Evolutionary conservation across 139 green algal genomes (phyloP).

Genomic region (Closterium sp.): DNA sequence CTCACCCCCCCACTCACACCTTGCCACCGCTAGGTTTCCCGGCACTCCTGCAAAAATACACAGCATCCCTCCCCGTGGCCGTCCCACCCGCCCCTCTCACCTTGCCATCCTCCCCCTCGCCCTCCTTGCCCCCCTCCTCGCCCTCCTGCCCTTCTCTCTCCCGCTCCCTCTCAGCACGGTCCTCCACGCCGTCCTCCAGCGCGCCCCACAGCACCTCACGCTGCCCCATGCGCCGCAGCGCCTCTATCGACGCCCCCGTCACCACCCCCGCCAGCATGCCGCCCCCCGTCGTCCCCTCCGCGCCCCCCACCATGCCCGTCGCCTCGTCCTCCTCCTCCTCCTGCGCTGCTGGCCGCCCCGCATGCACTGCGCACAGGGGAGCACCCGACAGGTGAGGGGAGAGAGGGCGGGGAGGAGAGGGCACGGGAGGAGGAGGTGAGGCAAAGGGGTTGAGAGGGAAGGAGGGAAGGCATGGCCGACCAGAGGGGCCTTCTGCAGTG

Average conservation of each 20-base stretch:
- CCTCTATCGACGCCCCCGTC: not conserved
- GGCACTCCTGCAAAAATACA: too few relatives aligned
- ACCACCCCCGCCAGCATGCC: not conserved
- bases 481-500: too few relatives aligned
- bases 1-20: too few relatives aligned
- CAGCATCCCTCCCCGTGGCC: too few relatives aligned
- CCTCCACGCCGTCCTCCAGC: slow-evolving; percentile 26
- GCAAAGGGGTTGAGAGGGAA: too few relatives aligned
- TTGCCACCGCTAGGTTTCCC: not conserved
- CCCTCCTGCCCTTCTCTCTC: slow-evolving; percentile 16
- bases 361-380: not conserved
- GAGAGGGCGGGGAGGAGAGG: not conserved
- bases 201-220: not conserved
- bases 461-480: too few relatives aligned
- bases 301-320: not conserved
- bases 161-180: slow-evolving; percentile 10
- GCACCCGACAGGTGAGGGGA: not conserved
- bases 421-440: not conserved
- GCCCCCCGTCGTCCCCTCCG: not conserved
- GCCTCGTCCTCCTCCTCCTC: not conserved
- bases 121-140: slow-evolving; percentile 22
- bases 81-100: slow-evolving; percentile 5
- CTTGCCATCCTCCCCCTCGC: slow-evolving; percentile 27
- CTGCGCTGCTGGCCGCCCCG: not conserved
- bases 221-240: not conserved